A percentile compares a stretch with the other conserved stretches of the same genome.
Evolutionary conservation across 768 basidiomycete genomes (phyloP).

Genomic region (Solioccasus polychromus): DNA sequence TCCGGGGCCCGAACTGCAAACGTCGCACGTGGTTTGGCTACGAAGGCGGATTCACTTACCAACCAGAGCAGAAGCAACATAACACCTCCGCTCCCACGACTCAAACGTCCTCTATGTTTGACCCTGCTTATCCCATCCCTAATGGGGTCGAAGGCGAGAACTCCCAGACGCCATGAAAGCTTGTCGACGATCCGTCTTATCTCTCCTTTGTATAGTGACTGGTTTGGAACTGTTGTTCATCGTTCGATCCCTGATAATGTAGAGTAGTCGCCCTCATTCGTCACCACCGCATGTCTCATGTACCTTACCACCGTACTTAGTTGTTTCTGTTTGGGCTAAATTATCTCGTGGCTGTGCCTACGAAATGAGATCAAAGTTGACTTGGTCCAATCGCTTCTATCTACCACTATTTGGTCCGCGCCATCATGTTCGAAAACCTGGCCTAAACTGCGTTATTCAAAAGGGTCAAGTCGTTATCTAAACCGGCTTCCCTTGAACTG

Average conservation of each 20-base stretch:
- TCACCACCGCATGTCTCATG: no score
- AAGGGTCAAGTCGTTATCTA: no score
- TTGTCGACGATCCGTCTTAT: neutral
- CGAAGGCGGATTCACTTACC: slow-evolving; percentile 45
- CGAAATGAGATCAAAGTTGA: no score
- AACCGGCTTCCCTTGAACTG: no score
- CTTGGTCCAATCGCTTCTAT: no score
- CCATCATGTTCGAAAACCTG: no score
- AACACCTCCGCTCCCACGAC: neutral
- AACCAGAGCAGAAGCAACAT: slow-evolving; percentile 1
- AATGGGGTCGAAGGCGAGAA: neutral
- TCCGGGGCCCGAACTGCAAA: slow-evolving; percentile 36
- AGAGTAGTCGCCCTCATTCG: neutral
- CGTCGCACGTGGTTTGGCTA: slow-evolving; percentile 56
- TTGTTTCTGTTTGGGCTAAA: no score
- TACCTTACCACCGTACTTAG: slow-evolving; percentile 1
- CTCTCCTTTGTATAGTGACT: neutral
- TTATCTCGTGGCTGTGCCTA: no score
- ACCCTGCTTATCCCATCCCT: neutral
- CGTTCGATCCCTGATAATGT: neutral
- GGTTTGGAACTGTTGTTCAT: neutral
- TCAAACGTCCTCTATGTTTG: slow-evolving; percentile 4
- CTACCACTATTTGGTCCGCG: no score
- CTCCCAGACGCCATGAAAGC: neutral
- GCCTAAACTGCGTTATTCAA: no score